phyloP scores from a whole-genome alignment of 179 eudicot species.

The Patellifolia procumbens region DNA sequence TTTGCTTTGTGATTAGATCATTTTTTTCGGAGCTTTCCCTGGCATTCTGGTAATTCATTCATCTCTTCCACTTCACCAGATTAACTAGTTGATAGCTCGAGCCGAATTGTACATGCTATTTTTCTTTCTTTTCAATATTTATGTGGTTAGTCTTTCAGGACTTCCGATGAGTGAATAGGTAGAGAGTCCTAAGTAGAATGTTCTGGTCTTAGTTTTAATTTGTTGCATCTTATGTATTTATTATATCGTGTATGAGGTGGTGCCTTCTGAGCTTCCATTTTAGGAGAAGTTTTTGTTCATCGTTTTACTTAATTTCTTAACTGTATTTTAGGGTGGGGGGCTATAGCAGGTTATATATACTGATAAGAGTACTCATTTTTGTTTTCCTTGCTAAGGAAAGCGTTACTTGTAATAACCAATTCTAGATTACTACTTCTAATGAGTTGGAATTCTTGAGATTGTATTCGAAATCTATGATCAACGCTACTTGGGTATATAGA shows the following conservation, averaged over 20 bases:
- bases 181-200: constrained; percentile 19
- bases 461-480: background rate
- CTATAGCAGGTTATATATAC: constrained; percentile 22
- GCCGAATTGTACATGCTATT: constrained; percentile 57
- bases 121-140: constrained; percentile 3
- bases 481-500: no score
- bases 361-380: constrained; percentile 20
- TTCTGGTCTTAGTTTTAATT: constrained; percentile 17
- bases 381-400: constrained; percentile 11
- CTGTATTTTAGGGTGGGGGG: constrained; percentile 20
- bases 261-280: constrained; percentile 27
- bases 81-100: constrained; percentile 31
- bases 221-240: constrained; percentile 26
- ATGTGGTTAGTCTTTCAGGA: constrained; percentile 21
- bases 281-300: constrained; percentile 21
- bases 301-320: constrained; percentile 3
- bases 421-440: background rate
- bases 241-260: constrained; percentile 37
- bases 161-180: constrained; percentile 33
- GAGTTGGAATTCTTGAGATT: background rate
- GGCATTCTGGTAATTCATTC: constrained; percentile 25
- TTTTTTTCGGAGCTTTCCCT: constrained; percentile 35
- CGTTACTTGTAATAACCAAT: constrained; percentile 18
- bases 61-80: constrained; percentile 26
- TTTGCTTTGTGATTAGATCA: constrained; percentile 45